A percentile compares a stretch with the other conserved stretches of the same genome.
phyloP scores from a whole-genome alignment of 2,329 filamentous ascomycete species.

The Verticillium dahliae region DNA sequence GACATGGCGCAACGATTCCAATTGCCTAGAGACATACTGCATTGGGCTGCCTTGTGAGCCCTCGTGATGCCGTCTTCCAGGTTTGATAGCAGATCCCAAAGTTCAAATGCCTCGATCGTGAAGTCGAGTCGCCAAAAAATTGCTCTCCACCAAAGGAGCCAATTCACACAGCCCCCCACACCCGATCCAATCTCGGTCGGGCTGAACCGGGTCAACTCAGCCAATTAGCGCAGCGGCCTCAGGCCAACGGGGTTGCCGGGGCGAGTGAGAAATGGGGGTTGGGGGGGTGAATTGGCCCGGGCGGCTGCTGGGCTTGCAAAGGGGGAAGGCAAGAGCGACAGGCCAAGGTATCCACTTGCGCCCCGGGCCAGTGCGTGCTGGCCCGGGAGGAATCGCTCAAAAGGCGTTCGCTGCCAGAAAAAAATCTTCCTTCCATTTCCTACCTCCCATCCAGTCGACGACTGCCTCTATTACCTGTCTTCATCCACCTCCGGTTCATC shows the following conservation, averaged over 20 bases:
- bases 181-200: slow-evolving; percentile 7
- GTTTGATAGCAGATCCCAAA: background rate
- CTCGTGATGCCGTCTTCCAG: too few relatives aligned
- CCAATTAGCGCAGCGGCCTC: slow-evolving; percentile 11
- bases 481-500: slow-evolving; percentile 24
- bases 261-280: slow-evolving; percentile 9
- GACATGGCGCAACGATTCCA: too few relatives aligned
- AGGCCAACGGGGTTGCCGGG: slow-evolving; percentile 11
- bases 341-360: slow-evolving; percentile 6
- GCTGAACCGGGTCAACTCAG: slow-evolving; percentile 14
- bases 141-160: background rate
- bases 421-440: slow-evolving; percentile 46
- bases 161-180: background rate
- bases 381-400: slow-evolving; percentile 50
- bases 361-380: slow-evolving; percentile 15
- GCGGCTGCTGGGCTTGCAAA: slow-evolving; percentile 4
- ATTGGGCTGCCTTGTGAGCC: too few relatives aligned
- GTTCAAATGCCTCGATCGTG: background rate
- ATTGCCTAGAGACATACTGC: too few relatives aligned
- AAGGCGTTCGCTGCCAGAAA: slow-evolving; percentile 40
- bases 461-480: slow-evolving; percentile 35
- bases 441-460: slow-evolving; percentile 35
- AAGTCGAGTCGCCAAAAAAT: background rate
- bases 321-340: background rate
- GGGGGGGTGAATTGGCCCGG: slow-evolving; percentile 5